Evolutionary conservation across 805 yeast species (phyloP).

Genomic region (Cyberlindnera bimundalis): DNA sequence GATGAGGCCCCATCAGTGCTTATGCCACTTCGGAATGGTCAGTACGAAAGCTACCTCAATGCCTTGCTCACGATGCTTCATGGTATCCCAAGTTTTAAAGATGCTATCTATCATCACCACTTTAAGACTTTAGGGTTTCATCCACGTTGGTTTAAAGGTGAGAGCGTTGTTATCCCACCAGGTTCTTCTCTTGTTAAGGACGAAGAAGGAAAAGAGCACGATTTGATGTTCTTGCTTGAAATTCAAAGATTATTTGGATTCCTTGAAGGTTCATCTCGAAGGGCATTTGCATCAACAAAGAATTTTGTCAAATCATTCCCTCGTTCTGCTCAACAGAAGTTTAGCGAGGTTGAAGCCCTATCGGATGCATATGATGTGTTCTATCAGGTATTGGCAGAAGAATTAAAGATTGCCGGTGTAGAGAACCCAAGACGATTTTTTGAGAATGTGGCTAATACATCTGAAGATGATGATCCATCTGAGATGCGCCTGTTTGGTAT

Average conservation of each 20-base stretch:
- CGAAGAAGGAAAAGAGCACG: slow-evolving; percentile 26
- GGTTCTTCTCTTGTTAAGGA: slow-evolving; percentile 3
- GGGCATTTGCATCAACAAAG: slow-evolving; percentile 38
- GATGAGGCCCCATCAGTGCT: slow-evolving; percentile 31
- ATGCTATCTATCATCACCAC: slow-evolving; percentile 30
- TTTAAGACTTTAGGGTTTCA: slow-evolving; percentile 35
- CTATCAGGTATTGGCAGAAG: slow-evolving; percentile 9
- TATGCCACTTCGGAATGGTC: slow-evolving; percentile 32
- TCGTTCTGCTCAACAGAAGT: slow-evolving; percentile 14
- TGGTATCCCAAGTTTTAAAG: slow-evolving; percentile 34
- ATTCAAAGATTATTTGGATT: slow-evolving; percentile 38
- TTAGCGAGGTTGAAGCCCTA: slow-evolving; percentile 16
- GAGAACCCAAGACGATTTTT: slow-evolving; percentile 5
- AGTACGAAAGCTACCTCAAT: slow-evolving; percentile 39
- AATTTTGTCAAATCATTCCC: slow-evolving; percentile 32
- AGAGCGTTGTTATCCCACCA: slow-evolving; percentile 9
- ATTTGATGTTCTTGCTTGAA: slow-evolving; percentile 33
- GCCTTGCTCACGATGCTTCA: slow-evolving; percentile 39
- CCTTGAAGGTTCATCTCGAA: slow-evolving; percentile 31
- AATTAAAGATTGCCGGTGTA: slow-evolving; percentile 9
- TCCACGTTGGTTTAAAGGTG: slow-evolving; percentile 39
- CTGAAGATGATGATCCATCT: background rate
- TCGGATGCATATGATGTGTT: slow-evolving; percentile 23
- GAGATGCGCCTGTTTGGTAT: slow-evolving; percentile 20
- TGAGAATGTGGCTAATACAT: slow-evolving; percentile 1